Percentiles rank a stretch among this genome's conserved stretches.
phyloP scores from a whole-genome alignment of 1,284 basidiomycete genomes.

The Blastosporella zonata region DNA sequence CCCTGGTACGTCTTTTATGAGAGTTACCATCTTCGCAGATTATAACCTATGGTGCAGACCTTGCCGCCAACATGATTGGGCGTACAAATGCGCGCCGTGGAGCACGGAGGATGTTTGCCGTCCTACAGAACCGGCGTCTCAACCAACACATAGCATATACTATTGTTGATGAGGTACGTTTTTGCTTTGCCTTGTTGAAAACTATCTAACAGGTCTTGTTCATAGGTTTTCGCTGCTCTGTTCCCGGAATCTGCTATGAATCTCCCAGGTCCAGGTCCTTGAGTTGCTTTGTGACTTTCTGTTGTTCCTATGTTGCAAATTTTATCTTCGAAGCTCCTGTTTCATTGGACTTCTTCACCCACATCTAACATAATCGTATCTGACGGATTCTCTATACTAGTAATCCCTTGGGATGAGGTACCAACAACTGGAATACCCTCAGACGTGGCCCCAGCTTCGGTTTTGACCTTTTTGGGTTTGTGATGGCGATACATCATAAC shows the following conservation, averaged over 20 bases:
- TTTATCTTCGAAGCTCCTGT: not conserved
- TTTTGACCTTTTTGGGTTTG: slow-evolving; percentile 26
- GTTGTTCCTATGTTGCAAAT: not conserved
- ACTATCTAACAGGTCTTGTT: not conserved
- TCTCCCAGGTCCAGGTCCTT: slow-evolving; percentile 6
- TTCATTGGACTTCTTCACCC: slow-evolving; percentile 11
- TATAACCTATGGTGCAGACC: slow-evolving; percentile 47
- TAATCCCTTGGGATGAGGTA: slow-evolving; percentile 8
- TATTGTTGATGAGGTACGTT: slow-evolving; percentile 80
- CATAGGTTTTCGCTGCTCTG: slow-evolving; percentile 56
- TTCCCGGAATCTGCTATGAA: slow-evolving; percentile 49
- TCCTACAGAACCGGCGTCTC: slow-evolving; percentile 87
- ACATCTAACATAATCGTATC: slow-evolving; percentile 17
- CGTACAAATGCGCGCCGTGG: slow-evolving; percentile 90
- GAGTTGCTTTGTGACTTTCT: not conserved
- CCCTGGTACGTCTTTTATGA: slow-evolving; percentile 58
- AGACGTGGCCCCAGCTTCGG: slow-evolving; percentile 10
- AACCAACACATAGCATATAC: slow-evolving; percentile 91
- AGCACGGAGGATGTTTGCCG: slow-evolving; percentile 86
- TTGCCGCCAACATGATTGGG: slow-evolving; percentile 96
- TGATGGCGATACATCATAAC: slow-evolving; percentile 31
- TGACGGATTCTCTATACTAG: slow-evolving; percentile 8
- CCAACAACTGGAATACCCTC: slow-evolving; percentile 4
- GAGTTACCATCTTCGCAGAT: not conserved
- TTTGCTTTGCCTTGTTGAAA: slow-evolving; percentile 14